Percentiles rank a stretch among this genome's conserved stretches.
Evolutionary conservation across 106 monocot species (phyloP).

Genomic region (Allium cepa): DNA sequence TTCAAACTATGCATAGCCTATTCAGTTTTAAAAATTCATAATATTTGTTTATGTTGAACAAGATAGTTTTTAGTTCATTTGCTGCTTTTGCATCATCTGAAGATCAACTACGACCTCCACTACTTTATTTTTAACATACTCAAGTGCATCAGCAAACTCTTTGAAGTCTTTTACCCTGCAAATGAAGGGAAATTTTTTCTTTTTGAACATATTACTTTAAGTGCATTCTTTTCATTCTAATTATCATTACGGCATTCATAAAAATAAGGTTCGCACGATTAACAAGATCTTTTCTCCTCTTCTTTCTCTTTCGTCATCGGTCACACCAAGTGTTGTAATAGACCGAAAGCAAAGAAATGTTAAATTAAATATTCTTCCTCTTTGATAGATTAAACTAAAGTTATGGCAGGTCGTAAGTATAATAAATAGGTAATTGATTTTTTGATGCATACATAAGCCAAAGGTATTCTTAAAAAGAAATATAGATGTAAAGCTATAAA

Average conservation of each 20-base stretch:
- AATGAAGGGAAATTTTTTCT: not conserved
- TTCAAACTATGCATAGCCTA: no score
- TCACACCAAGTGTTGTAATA: constrained; percentile 73
- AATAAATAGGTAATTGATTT: no score
- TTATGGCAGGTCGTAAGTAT: no score
- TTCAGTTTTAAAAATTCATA: no score
- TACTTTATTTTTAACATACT: constrained; percentile 68
- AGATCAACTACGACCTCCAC: constrained; percentile 89
- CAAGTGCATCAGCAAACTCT: constrained; percentile 86
- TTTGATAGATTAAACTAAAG: no score
- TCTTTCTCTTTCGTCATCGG: constrained; percentile 77
- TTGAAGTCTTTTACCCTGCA: constrained; percentile 85
- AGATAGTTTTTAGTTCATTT: constrained; percentile 42
- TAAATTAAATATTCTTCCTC: no score
- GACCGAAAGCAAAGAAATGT: constrained; percentile 23
- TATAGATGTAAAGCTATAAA: no score
- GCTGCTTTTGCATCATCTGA: constrained; percentile 71
- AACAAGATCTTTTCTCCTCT: constrained; percentile 91
- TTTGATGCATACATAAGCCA: no score
- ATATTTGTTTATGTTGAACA: constrained; percentile 73
- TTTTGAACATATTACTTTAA: no score
- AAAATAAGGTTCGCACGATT: constrained; percentile 42
- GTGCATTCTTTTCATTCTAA: no score
- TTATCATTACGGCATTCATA: no score
- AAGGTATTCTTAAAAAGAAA: no score